Conservation (phyloP, 768 basidiomycete species). For the Leccinum barrowsii region DNA sequence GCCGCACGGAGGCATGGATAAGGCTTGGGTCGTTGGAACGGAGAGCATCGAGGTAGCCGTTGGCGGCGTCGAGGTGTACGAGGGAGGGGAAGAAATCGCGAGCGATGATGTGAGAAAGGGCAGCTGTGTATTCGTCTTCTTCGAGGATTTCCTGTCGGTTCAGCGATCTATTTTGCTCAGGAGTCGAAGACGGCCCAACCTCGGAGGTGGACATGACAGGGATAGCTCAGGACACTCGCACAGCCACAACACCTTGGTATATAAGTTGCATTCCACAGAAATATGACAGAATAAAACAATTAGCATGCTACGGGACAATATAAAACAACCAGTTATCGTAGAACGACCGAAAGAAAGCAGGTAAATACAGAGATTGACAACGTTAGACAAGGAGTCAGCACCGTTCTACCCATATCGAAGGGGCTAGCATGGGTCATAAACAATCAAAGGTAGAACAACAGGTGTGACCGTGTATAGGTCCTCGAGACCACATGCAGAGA, state of each 20-base stretch:
- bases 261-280: neutral
- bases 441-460: slow-evolving; percentile 14
- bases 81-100: slow-evolving; percentile 98
- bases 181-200: slow-evolving; percentile 25
- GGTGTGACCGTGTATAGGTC: slow-evolving; percentile 16
- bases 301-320: slow-evolving; percentile 8
- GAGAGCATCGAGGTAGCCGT: slow-evolving; percentile 80
- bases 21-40: slow-evolving; percentile 70
- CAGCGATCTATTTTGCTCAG: slow-evolving; percentile 49
- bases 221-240: slow-evolving; percentile 1
- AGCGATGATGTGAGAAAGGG: slow-evolving; percentile 87
- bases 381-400: slow-evolving; percentile 4
- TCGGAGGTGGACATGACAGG: slow-evolving; percentile 33
- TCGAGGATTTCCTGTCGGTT: slow-evolving; percentile 72
- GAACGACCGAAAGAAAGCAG: slow-evolving; percentile 5
- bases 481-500: slow-evolving; percentile 21
- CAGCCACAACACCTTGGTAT: slow-evolving; percentile 12
- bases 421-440: slow-evolving; percentile 24
- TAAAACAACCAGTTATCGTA: slow-evolving; percentile 14
- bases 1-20: slow-evolving; percentile 73
- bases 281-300: slow-evolving; percentile 16
- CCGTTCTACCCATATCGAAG: slow-evolving; percentile 19
- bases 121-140: slow-evolving; percentile 93
- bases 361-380: slow-evolving; percentile 10
- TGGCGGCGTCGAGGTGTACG: slow-evolving; percentile 83